These are phyloP conservation scores for Aspergillus sp. DNA, from an alignment of 2,329 filamentous ascomycete genomes.

Conservation along the genomic window DNA sequence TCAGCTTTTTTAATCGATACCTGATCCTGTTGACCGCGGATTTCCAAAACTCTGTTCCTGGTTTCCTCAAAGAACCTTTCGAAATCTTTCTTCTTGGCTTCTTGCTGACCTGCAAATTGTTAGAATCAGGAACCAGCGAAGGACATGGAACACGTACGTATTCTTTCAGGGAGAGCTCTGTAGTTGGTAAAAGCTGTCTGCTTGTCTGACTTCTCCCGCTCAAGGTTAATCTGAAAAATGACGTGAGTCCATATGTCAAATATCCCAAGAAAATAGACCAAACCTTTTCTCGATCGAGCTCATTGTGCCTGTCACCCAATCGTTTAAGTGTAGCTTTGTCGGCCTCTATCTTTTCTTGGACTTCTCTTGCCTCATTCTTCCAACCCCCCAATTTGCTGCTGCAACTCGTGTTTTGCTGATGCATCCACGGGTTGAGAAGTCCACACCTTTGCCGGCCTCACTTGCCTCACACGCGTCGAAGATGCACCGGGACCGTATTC, in stretches of 20 bases:
- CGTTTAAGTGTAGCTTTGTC: constrained; percentile 23
- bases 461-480: constrained; percentile 61
- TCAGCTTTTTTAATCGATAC: constrained; percentile 54
- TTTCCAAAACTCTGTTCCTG: constrained; percentile 45
- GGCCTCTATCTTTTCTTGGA: constrained; percentile 20
- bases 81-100: constrained; percentile 43
- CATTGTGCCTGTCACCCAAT: constrained; percentile 15
- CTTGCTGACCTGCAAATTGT: constrained; percentile 34
- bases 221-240: constrained; percentile 22
- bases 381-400: constrained; percentile 44
- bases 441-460: constrained; percentile 65
- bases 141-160: constrained; percentile 51
- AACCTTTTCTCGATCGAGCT: constrained; percentile 40
- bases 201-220: constrained; percentile 60
- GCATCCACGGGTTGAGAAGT: constrained; percentile 70
- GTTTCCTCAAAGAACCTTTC: constrained; percentile 37
- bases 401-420: constrained; percentile 54
- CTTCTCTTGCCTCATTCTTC: constrained; percentile 36
- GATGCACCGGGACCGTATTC: constrained; percentile 76
- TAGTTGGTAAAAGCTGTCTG: constrained; percentile 64
- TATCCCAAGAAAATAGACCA: constrained; percentile 5
- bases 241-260: constrained; percentile 9
- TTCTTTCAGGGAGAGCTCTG: constrained; percentile 64
- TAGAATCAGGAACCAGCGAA: constrained; percentile 13
- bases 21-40: constrained; percentile 53